phyloP scores from a whole-genome alignment of 139 green algal species.

The Asterochloris sp. region DNA sequence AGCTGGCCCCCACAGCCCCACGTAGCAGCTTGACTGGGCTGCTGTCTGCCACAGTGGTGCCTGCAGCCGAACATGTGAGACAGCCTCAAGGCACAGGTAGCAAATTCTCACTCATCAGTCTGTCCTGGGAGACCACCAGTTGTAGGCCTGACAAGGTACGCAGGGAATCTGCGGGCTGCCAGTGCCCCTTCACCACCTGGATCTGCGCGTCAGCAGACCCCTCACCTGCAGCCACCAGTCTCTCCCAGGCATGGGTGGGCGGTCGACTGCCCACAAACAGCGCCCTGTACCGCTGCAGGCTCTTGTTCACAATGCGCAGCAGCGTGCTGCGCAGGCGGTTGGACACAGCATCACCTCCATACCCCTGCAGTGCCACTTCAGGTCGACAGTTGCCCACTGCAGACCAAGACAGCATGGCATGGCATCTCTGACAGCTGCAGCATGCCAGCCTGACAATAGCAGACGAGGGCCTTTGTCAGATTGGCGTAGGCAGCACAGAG shows the following conservation, averaged over 20 bases:
- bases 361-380: neutral
- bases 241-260: neutral
- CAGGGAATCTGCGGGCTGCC: neutral
- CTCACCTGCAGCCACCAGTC: neutral
- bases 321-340: constrained; percentile 30
- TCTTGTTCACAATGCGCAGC: constrained; percentile 27
- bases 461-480: too few relatives aligned
- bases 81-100: too few relatives aligned
- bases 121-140: too few relatives aligned
- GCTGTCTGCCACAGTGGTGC: too few relatives aligned
- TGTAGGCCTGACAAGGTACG: neutral
- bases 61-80: too few relatives aligned
- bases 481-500: too few relatives aligned
- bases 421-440: too few relatives aligned
- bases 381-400: too few relatives aligned
- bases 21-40: neutral
- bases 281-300: constrained; percentile 24
- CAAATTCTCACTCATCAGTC: too few relatives aligned
- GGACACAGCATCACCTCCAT: constrained; percentile 22
- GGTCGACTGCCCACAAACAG: neutral
- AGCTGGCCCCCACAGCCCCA: constrained; percentile 4
- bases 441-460: too few relatives aligned
- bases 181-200: too few relatives aligned
- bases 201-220: neutral
- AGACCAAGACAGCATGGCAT: too few relatives aligned